phyloP scores from a whole-genome alignment of 208 protist genomes.

The Leishmania tropica region DNA sequence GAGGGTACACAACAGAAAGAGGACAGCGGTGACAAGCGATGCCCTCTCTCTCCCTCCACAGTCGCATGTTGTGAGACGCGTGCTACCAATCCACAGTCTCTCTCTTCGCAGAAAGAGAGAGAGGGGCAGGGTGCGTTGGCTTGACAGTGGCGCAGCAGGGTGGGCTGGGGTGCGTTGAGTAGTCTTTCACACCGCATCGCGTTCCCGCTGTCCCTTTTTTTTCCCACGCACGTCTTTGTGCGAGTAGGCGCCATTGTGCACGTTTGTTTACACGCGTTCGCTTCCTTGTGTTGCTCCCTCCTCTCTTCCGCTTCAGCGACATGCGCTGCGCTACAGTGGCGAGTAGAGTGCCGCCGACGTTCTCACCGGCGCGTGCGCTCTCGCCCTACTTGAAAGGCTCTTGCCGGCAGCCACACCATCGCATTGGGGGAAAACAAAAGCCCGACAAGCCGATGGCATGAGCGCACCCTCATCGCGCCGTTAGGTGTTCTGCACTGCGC shows the following conservation, averaged over 20 bases:
- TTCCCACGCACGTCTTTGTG: neutral
- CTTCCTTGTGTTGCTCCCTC: neutral
- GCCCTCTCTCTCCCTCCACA: neutral
- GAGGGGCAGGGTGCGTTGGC: neutral
- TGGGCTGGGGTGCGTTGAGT: neutral
- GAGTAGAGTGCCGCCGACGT: neutral
- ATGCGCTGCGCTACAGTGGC: neutral
- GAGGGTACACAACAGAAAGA: neutral
- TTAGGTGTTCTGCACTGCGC: conserved; percentile 13
- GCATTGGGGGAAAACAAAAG: neutral
- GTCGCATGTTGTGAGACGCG: neutral
- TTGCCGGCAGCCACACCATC: neutral
- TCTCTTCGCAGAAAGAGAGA: neutral
- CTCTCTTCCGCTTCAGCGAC: neutral
- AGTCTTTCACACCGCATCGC: neutral
- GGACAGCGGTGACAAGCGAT: neutral
- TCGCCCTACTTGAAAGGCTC: neutral
- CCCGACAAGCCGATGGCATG: neutral
- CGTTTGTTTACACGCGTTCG: neutral
- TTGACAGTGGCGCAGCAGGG: neutral
- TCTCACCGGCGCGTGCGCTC: neutral
- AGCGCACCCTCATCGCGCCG: neutral
- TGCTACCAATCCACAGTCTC: neutral
- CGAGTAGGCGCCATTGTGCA: neutral
- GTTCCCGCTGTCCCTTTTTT: neutral